phyloP scores from a whole-genome alignment of 148 eudicot genomes.

The Suaeda aralocaspica region DNA sequence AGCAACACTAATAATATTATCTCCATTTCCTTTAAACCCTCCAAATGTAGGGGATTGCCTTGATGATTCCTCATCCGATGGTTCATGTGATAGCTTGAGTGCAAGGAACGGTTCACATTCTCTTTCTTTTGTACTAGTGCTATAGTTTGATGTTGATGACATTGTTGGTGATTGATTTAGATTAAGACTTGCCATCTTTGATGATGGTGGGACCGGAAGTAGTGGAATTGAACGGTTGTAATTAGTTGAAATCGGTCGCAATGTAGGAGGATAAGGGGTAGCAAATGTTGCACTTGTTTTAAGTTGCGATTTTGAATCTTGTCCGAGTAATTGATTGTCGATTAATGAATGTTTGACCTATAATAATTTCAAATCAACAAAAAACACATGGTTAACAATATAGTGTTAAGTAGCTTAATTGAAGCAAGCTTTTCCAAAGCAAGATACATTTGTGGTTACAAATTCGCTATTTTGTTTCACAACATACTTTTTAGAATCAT shows the following conservation, averaged over 20 bases:
- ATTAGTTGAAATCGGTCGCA: slow-evolving; percentile 19
- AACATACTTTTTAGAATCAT: too few species aligned
- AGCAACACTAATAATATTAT: slow-evolving; percentile 78
- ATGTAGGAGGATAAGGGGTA: slow-evolving; percentile 6
- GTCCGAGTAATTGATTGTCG: slow-evolving; percentile 32
- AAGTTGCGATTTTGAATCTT: slow-evolving; percentile 27
- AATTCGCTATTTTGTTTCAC: too few species aligned
- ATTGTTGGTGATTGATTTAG: slow-evolving; percentile 38
- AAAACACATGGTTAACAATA: neutral
- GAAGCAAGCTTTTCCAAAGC: too few species aligned
- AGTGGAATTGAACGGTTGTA: slow-evolving; percentile 30
- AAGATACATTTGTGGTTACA: too few species aligned
- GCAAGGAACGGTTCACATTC: slow-evolving; percentile 38
- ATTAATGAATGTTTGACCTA: slow-evolving; percentile 39
- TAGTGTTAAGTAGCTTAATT: too few species aligned
- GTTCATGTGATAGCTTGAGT: slow-evolving; percentile 36
- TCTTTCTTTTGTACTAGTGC: slow-evolving; percentile 11
- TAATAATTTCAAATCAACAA: neutral
- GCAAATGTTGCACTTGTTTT: slow-evolving; percentile 14
- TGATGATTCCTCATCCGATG: slow-evolving; percentile 30
- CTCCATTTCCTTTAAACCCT: slow-evolving; percentile 56
- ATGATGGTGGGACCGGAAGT: slow-evolving; percentile 54
- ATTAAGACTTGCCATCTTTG: slow-evolving; percentile 63
- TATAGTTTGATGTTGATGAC: slow-evolving; percentile 19
- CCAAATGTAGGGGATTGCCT: slow-evolving; percentile 29